Conservation (phyloP, 1,139 yeast genomes). For the Geotrichum carabidarum region DNA sequence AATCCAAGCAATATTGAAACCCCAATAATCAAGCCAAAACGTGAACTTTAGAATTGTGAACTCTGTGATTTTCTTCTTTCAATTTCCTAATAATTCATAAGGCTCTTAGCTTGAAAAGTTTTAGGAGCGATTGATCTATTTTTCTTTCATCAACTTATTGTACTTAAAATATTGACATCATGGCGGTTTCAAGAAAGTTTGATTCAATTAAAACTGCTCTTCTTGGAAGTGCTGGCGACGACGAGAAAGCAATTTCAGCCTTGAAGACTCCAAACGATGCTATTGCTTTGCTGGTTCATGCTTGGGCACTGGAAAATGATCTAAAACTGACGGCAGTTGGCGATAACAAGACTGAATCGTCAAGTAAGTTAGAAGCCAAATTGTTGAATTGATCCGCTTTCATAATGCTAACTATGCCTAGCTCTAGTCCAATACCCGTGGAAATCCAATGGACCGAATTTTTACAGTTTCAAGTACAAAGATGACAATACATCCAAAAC, state of each 20-base stretch:
- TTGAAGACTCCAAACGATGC: slow-evolving; percentile 14
- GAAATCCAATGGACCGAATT: slow-evolving; percentile 14
- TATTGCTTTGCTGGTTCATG: slow-evolving; percentile 11
- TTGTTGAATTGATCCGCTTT: too few species aligned
- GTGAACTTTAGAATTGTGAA: too few species aligned
- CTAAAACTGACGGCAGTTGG: slow-evolving; percentile 2
- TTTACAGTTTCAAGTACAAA: slow-evolving; percentile 8
- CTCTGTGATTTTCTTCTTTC: too few species aligned
- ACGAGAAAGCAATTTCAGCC: not conserved
- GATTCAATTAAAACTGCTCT: slow-evolving; percentile 4
- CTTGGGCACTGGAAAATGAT: slow-evolving; percentile 8
- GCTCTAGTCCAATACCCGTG: slow-evolving; percentile 1
- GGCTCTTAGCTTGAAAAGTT: too few species aligned
- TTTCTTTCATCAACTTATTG: not conserved
- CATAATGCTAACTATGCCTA: not conserved
- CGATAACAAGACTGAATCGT: not conserved
- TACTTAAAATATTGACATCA: not conserved
- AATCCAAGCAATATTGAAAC: too few species aligned
- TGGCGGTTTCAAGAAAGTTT: slow-evolving; percentile 1
- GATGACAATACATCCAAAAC: not conserved
- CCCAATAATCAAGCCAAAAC: too few species aligned
- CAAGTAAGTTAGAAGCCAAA: too few species aligned
- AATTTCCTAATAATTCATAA: not conserved
- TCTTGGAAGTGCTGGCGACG: not conserved
- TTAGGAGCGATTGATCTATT: too few species aligned